These are phyloP conservation scores for Hypoxylon sp. DNA, from an alignment of 2,329 filamentous ascomycete species.

Conservation along the genomic window DNA sequence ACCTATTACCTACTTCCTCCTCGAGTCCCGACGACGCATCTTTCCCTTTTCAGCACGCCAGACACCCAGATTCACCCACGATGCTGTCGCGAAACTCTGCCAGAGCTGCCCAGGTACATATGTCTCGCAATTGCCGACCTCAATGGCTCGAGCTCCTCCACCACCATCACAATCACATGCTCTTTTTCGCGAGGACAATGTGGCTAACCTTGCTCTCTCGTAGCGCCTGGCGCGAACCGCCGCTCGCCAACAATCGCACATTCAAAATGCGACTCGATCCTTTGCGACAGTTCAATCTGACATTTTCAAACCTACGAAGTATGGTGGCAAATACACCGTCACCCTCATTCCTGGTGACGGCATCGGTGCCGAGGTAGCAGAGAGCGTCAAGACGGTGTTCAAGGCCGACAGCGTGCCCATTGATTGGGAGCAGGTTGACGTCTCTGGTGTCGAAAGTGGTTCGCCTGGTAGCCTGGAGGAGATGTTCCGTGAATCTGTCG, in stretches of 20 bases:
- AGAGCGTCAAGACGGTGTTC: constrained; percentile 99
- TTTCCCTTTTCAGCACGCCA: constrained; percentile 32
- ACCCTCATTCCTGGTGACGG: constrained; percentile 98
- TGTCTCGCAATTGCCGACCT: constrained; percentile 30
- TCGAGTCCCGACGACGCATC: constrained; percentile 41
- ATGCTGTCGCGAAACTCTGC: constrained; percentile 73
- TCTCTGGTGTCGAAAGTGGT: constrained; percentile 88
- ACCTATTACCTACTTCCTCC: constrained; percentile 38
- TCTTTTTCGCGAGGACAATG: constrained; percentile 23
- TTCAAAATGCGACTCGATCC: constrained; percentile 63
- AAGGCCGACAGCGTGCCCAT: constrained; percentile 99
- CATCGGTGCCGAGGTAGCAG: constrained; percentile 97
- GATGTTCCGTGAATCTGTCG: constrained; percentile 94
- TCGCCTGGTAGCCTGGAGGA: constrained; percentile 88
- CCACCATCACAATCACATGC: constrained; percentile 41
- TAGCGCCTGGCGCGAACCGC: constrained; percentile 69
- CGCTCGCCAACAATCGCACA: constrained; percentile 61
- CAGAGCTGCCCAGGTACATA: constrained; percentile 70
- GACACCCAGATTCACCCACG: constrained; percentile 31
- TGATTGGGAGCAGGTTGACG: constrained; percentile 98
- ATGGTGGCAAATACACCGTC: constrained; percentile 99
- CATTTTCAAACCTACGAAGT: constrained; percentile 99
- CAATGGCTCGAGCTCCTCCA: constrained; percentile 40
- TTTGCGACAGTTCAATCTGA: constrained; percentile 91
- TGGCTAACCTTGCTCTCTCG: constrained; percentile 49